A percentile compares a stretch with the other conserved stretches of the same genome.
Evolutionary conservation across 2,329 filamentous ascomycete species (phyloP).

Genomic region (Epichloe coenophiala): DNA sequence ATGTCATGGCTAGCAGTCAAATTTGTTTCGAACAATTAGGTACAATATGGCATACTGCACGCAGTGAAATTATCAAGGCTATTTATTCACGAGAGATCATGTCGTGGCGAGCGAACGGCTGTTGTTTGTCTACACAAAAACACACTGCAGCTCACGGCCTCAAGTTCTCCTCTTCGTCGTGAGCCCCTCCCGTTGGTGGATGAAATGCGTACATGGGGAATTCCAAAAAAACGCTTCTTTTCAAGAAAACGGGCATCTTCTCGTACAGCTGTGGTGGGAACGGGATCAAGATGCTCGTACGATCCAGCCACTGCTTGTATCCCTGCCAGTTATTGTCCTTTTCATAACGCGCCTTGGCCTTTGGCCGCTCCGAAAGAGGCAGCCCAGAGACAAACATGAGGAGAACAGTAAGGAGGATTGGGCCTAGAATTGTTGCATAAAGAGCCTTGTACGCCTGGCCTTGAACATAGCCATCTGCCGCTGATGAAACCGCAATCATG

Average conservation of each 20-base stretch:
- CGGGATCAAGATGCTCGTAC: conserved; percentile 58
- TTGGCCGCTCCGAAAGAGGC: conserved; percentile 52
- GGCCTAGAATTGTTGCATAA: conserved; percentile 52
- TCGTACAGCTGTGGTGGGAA: conserved; percentile 53
- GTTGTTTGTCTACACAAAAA: too few relatives aligned
- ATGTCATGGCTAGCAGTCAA: too few relatives aligned
- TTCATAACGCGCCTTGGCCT: conserved; percentile 59
- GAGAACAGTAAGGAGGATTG: conserved; percentile 49
- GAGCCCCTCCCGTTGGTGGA: conserved; percentile 30
- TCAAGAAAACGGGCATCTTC: conserved; percentile 44
- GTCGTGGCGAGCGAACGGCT: too few relatives aligned
- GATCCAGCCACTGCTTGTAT: conserved; percentile 47
- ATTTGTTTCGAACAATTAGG: too few relatives aligned
- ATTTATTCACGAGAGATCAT: too few relatives aligned
- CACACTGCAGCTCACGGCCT: neutral
- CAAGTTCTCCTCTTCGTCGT: neutral
- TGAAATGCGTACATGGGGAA: conserved; percentile 63
- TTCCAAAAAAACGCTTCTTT: conserved; percentile 53
- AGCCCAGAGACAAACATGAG: conserved; percentile 59
- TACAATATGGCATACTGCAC: too few relatives aligned
- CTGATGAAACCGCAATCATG: conserved; percentile 53
- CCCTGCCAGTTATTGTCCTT: conserved; percentile 48
- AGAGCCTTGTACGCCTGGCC: conserved; percentile 48
- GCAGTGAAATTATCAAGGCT: too few relatives aligned
- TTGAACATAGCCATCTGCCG: conserved; percentile 40